Evolutionary conservation across 768 basidiomycete genomes (phyloP).

Genomic region (Auricularia cornea): DNA sequence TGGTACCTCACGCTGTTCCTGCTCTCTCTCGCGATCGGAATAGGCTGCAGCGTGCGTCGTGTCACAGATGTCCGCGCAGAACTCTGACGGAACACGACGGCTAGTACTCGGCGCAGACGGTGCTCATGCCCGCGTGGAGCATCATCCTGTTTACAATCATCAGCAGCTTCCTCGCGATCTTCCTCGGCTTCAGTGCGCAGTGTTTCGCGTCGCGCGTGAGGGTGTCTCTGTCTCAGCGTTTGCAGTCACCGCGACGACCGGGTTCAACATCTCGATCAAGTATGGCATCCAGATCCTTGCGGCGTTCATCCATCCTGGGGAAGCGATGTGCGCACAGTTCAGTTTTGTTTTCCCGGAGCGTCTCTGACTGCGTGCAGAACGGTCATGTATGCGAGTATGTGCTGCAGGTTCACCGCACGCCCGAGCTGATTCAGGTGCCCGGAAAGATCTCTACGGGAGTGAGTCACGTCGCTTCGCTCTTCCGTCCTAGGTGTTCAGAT

Average conservation of each 20-base stretch:
- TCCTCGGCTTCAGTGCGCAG: constrained; percentile 34
- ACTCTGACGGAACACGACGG: too few species aligned
- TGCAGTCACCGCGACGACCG: constrained; percentile 32
- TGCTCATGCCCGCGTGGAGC: too few species aligned
- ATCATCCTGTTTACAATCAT: constrained; percentile 38
- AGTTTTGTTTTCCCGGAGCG: too few species aligned
- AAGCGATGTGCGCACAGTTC: constrained; percentile 48
- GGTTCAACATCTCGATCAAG: constrained; percentile 35
- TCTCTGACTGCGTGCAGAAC: too few species aligned
- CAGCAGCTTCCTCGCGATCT: constrained; percentile 22
- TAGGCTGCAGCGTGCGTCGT: constrained; percentile 36
- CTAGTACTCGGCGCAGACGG: constrained; percentile 41
- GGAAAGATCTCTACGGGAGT: neutral
- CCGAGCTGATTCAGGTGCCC: too few species aligned
- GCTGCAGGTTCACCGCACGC: too few species aligned
- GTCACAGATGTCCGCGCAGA: too few species aligned
- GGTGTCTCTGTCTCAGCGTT: too few species aligned
- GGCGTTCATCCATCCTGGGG: constrained; percentile 41
- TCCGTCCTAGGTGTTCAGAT: constrained; percentile 5
- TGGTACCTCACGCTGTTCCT: constrained; percentile 40
- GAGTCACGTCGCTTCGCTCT: too few species aligned
- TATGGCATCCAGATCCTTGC: too few species aligned
- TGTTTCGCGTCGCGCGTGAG: constrained; percentile 12
- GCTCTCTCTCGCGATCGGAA: constrained; percentile 38
- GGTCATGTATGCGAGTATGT: too few species aligned